Evolutionary conservation across 352 stramenopile genomes (phyloP), one percentile per base, ranked within the genome.

Genomic region (Thalassiosira exigua): DNA sequence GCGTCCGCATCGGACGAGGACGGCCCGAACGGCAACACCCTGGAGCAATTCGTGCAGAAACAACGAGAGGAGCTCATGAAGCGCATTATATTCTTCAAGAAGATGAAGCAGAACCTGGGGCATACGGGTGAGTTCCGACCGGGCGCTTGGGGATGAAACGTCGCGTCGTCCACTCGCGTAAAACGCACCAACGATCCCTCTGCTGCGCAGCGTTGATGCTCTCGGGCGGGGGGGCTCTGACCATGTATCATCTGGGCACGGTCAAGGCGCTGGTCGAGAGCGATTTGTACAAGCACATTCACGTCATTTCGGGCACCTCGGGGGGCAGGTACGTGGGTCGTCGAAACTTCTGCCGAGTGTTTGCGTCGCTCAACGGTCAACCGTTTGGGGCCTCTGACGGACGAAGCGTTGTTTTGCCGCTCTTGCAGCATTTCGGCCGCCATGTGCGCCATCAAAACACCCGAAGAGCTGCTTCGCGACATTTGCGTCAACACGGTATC

Each of bases 181-280:
- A n/a, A n/a, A n/a, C n/a, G n/a, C n/a, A n/a, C n/a, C n/a, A n/a
- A n/a, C n/a, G n/a, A n/a, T n/a, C n/a, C n/a, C n/a, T n/a, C n/a
- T n/a, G n/a, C n/a, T n/a, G n/a, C n/a, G n/a, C n/a, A n/a, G 95
- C 95, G 12, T 79, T 98, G 12, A 97, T 96, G 84, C 82, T 98
- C 5, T 96, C 90, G 11, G 96, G 95, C 48, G 96, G 95, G 14
- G 95, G 95, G n/a, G 92, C 86, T 72, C 67, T 96, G 95, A 67
- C 94, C 0, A 98, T 98, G 95, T 98, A 98, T 72, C 96, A 98
- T 86, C 91, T 97, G 69, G 96, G 96, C 27, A 94, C 97, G 7
- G 94, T 98, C 9, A 89, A 91, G 19, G 94, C 95, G 7, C 77
- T 98, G 4, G 75, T 97, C 1, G 91, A 97, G 24, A 90, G 89